A percentile compares a stretch with the other conserved stretches of the same genome.
Conservation (phyloP, 768 basidiomycete species). For the Boletus reticulatus region DNA sequence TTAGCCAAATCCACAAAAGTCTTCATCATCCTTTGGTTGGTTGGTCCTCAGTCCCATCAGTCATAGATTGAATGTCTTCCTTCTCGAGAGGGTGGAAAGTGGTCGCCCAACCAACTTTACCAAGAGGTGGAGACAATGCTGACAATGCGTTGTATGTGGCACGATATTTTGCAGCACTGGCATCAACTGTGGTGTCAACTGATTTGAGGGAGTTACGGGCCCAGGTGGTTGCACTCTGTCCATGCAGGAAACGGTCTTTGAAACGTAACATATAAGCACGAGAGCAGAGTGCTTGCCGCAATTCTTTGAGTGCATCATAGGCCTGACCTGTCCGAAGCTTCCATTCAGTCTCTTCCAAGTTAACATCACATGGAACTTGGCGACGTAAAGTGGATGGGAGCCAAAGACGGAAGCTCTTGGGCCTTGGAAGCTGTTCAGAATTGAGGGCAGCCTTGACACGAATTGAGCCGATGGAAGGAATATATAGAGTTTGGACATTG, state of each 20-base stretch:
- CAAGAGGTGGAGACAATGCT: not conserved
- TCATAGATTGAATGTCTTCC: not conserved
- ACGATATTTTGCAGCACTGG: not conserved
- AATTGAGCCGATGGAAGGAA: not conserved
- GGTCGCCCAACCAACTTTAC: not conserved
- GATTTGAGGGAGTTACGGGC: not conserved
- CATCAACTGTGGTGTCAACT: not conserved
- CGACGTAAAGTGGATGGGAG: not conserved
- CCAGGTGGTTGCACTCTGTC: not conserved
- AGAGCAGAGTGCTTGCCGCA: not conserved
- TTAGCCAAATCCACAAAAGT: conserved; percentile 1
- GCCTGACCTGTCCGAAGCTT: not conserved
- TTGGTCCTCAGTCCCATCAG: not conserved
- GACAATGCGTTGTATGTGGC: not conserved
- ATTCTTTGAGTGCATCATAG: not conserved
- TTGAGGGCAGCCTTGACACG: not conserved
- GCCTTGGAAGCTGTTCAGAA: not conserved
- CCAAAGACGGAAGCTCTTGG: not conserved
- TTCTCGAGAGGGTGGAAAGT: not conserved
- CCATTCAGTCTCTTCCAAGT: not conserved
- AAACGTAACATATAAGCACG: not conserved
- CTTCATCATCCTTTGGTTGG: not conserved
- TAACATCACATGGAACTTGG: not conserved
- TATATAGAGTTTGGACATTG: not conserved
- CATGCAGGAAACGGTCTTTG: not conserved